Percentiles rank a stretch among this genome's conserved stretches.
phyloP scores from a whole-genome alignment of 2,329 filamentous ascomycete genomes.

The Hypoxylon sp. region DNA sequence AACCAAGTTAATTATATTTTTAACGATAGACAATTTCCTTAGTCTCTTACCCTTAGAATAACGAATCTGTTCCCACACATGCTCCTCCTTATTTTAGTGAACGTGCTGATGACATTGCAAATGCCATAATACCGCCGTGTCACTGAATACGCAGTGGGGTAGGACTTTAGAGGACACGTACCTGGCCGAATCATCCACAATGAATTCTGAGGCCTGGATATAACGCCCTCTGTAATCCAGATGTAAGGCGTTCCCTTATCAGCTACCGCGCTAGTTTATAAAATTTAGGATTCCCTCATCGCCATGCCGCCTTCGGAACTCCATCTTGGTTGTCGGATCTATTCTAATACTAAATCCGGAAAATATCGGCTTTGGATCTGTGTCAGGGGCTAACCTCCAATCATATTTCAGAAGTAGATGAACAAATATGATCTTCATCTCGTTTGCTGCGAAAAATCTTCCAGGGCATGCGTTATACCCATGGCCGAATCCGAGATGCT shows the following conservation, averaged over 20 bases:
- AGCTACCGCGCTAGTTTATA: neutral
- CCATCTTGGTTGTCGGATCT: neutral
- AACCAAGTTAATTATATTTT: slow-evolving; percentile 1
- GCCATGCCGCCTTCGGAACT: neutral
- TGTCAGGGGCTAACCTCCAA: neutral
- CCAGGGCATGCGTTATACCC: neutral
- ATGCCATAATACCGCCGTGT: neutral
- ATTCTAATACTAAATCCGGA: neutral
- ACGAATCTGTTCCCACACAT: neutral
- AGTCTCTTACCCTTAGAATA: neutral
- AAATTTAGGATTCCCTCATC: neutral
- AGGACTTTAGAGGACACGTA: too few species aligned
- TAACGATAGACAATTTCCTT: slow-evolving; percentile 2
- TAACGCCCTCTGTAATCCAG: neutral
- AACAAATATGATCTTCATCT: neutral
- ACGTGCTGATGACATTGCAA: neutral
- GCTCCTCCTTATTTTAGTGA: neutral
- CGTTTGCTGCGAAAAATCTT: neutral
- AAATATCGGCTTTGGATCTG: neutral
- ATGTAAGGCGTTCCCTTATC: neutral
- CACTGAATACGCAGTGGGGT: neutral
- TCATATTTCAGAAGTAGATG: neutral
- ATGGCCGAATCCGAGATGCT: neutral
- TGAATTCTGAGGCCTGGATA: too few species aligned
- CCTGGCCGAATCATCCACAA: too few species aligned